Conservation (phyloP, 345 rosid species). For the Gossypium stocksii region DNA sequence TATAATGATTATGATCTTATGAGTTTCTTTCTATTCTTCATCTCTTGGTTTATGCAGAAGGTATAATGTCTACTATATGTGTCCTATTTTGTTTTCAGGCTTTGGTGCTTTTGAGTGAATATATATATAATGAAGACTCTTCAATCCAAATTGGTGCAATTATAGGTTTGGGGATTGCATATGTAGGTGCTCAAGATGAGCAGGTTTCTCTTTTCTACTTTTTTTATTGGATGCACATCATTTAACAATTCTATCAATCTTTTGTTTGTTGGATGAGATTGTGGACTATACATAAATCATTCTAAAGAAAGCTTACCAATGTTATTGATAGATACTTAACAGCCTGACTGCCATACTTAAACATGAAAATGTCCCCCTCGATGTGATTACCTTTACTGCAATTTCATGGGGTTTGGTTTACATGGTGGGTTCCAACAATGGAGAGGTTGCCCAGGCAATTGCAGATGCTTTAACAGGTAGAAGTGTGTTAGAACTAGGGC, state of each 20-base stretch:
- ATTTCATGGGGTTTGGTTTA: conserved; percentile 85
- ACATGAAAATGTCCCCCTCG: conserved; percentile 70
- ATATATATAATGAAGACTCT: conserved; percentile 66
- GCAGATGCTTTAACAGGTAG: conserved; percentile 85
- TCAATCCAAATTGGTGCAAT: conserved; percentile 82
- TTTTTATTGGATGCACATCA: neutral
- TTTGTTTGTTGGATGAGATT: too few species aligned
- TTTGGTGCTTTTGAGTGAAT: conserved; percentile 73
- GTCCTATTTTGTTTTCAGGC: conserved; percentile 49
- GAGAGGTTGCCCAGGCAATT: conserved; percentile 89
- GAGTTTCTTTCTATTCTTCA: neutral
- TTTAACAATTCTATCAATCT: too few species aligned
- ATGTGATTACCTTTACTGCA: conserved; percentile 81
- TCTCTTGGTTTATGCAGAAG: neutral
- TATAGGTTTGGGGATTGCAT: conserved; percentile 91
- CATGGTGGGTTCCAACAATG: conserved; percentile 95
- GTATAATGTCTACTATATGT: neutral
- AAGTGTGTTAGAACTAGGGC: conserved; percentile 74
- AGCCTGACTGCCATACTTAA: conserved; percentile 61
- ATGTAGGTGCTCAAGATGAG: conserved; percentile 86
- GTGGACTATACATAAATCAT: too few species aligned
- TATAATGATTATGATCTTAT: too few species aligned
- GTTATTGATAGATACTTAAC: conserved; percentile 50
- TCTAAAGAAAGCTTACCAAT: conserved; percentile 14
- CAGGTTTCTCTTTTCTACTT: conserved; percentile 29